Evolutionary conservation across 306 rosid species (phyloP).

Genomic region (Fragaria vesca): DNA sequence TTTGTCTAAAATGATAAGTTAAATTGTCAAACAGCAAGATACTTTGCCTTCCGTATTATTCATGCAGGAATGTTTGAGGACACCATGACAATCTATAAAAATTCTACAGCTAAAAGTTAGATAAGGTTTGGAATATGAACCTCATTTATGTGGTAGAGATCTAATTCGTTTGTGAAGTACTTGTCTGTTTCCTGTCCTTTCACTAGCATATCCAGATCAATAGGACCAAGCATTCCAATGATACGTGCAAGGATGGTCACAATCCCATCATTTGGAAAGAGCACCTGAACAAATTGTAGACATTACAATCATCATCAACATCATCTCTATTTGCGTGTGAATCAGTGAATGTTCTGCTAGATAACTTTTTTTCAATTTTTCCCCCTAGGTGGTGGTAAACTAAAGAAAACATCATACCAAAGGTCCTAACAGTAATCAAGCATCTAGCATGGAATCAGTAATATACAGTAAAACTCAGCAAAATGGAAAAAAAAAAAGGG

Average conservation of each 20-base stretch:
- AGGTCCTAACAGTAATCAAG: not conserved
- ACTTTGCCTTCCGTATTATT: not conserved
- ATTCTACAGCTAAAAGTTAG: not conserved
- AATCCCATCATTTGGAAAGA: conserved; percentile 79
- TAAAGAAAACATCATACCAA: not conserved
- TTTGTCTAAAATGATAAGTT: not conserved
- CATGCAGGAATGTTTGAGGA: not conserved
- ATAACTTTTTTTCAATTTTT: not conserved
- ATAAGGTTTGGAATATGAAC: conserved; percentile 41
- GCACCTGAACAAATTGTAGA: conserved; percentile 53
- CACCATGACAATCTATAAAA: not conserved
- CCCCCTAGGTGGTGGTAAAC: not conserved
- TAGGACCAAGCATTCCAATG: conserved; percentile 82
- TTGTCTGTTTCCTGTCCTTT: conserved; percentile 84
- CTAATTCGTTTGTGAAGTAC: conserved; percentile 86
- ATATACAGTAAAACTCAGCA: not conserved
- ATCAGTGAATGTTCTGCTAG: not conserved
- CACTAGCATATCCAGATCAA: conserved; percentile 79
- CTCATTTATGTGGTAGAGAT: conserved; percentile 77
- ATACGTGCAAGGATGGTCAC: conserved; percentile 82
- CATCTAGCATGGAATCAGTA: not conserved
- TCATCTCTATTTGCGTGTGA: not conserved
- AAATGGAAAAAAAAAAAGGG: not conserved
- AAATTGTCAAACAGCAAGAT: not conserved
- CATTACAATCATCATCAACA: not conserved